Evolutionary conservation across 106 monocot species (phyloP), one percentile per base, ranked within the genome.

Genomic region (Apostasia shenzhenica): DNA sequence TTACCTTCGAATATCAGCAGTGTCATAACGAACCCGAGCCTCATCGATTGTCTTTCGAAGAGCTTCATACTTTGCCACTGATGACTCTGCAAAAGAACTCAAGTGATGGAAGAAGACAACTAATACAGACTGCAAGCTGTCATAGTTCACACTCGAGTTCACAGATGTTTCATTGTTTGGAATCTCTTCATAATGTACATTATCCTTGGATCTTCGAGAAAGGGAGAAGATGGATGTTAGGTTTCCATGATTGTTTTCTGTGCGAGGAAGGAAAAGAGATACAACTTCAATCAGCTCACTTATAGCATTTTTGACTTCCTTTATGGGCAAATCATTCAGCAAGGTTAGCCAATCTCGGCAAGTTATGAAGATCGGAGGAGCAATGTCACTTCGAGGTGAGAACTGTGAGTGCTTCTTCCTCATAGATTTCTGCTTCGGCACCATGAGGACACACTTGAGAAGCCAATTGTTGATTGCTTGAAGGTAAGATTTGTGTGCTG

Each of bases 301-400:
- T 41, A 99, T 81, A n/a, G 89, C 78, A 45, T 81, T 77, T 5
- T 63, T 72, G 13, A 92, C 81, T 57, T 86, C 81, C 52, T 74
- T 76, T 10, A 48, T 69, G 1, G 87, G 85, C 60, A 87, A 59
- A 1, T 75, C 70, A 13, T 79, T 73, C 1, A 92, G 61, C 39
- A 81, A 43, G 2, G 5, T 68, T 1, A 99, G 64, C 97, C 97
- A 99, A 43, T 87, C 79, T 38, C 76, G 58, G 65, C 97, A 99
- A 40, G 92, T 80, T 14, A 85, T 73, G 4, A 87, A 99, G 9
- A 99, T 99, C 4, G 92, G 86, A 53, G 97, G 92, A 43, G 85
- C 86, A 7, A 71, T 40, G 55, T 55, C 67, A 53, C 48, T 78
- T 61, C 54, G 57, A 5, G 88, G 86, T 8, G 80, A 77, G 75